A percentile compares a stretch with the other conserved stretches of the same genome.
phyloP scores from a whole-genome alignment of 2,329 filamentous ascomycete genomes.

The Cladosporium cucumerinum region DNA sequence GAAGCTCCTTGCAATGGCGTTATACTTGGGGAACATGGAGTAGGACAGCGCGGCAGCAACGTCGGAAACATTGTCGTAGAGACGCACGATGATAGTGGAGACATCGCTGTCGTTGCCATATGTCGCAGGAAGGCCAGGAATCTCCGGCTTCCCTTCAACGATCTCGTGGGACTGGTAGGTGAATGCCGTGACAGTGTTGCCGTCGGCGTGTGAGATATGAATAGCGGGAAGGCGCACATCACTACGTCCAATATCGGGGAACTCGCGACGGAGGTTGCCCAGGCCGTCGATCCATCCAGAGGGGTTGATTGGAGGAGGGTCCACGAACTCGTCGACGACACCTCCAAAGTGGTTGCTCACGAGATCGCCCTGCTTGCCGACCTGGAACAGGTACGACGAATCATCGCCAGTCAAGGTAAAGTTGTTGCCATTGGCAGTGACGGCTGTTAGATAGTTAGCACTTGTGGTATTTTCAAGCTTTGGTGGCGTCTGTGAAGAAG shows the following conservation, averaged over 20 bases:
- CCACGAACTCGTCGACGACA: constrained; percentile 51
- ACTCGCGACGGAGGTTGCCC: constrained; percentile 57
- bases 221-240: constrained; percentile 62
- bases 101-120: constrained; percentile 57
- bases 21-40: constrained; percentile 60
- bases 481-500: constrained; percentile 3
- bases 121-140: constrained; percentile 58
- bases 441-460: constrained; percentile 37
- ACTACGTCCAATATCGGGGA: constrained; percentile 61
- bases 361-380: constrained; percentile 55
- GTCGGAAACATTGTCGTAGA: constrained; percentile 58
- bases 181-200: constrained; percentile 58
- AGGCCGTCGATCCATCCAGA: constrained; percentile 55
- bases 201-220: constrained; percentile 56
- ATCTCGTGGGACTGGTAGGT: constrained; percentile 58
- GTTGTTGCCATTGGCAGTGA: constrained; percentile 53
- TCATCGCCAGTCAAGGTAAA: constrained; percentile 57
- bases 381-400: constrained; percentile 63
- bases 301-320: constrained; percentile 37
- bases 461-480: constrained; percentile 8
- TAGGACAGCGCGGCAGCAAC: constrained; percentile 60
- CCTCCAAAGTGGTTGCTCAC: constrained; percentile 61
- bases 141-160: constrained; percentile 53
- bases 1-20: constrained; percentile 61
- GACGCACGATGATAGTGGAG: constrained; percentile 55